Conservation (phyloP, 2,329 filamentous ascomycete genomes). For the Penicillium brasilianum region DNA sequence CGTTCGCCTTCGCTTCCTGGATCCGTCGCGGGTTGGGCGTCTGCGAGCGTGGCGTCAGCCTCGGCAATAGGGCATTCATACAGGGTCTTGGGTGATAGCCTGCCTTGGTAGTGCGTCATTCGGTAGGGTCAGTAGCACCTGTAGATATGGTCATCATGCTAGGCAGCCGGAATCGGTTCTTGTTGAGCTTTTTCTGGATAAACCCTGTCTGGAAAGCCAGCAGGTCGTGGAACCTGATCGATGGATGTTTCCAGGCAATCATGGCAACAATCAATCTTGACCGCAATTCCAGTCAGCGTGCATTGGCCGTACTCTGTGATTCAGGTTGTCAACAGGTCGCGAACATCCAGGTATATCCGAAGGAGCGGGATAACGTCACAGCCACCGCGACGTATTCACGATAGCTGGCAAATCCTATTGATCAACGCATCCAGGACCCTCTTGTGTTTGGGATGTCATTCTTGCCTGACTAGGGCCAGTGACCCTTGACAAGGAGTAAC, state of each 20-base stretch:
- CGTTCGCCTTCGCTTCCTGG: background rate
- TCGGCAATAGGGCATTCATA: slow-evolving; percentile 24
- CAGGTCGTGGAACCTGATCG: background rate
- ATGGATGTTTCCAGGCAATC: background rate
- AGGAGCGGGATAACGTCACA: background rate
- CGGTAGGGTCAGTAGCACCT: background rate
- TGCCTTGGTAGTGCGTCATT: background rate
- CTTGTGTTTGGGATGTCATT: background rate
- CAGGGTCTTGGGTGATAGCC: slow-evolving; percentile 15
- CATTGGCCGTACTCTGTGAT: background rate
- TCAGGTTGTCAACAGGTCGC: background rate
- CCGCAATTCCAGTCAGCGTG: background rate
- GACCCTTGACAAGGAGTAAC: background rate
- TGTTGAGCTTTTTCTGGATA: background rate
- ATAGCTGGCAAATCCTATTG: background rate
- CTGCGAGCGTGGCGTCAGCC: slow-evolving; percentile 26
- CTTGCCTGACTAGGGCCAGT: background rate
- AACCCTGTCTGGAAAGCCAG: too few species aligned
- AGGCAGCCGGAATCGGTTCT: background rate
- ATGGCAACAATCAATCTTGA: background rate
- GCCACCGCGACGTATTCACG: background rate
- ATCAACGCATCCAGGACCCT: background rate
- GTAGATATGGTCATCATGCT: background rate
- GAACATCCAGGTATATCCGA: background rate
- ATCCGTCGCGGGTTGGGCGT: slow-evolving; percentile 11